Percentiles rank a stretch among this genome's conserved stretches.
These are phyloP conservation scores for Candida anglica DNA, from an alignment of 805 yeast species.

Conservation along the genomic window DNA sequence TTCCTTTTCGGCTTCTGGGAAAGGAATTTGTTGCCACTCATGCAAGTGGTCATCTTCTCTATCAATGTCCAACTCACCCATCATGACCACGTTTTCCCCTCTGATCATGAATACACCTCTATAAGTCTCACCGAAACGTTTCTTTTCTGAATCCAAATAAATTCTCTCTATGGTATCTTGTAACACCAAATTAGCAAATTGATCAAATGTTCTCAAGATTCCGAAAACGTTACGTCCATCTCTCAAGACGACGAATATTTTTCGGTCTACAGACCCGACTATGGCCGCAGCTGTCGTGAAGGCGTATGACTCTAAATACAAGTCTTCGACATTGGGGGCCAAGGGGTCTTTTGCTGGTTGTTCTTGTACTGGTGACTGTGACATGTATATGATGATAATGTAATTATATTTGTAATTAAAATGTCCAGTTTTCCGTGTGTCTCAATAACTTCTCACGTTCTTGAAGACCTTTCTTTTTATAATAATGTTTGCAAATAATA, in stretches of 20 bases:
- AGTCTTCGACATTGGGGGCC: slow-evolving; percentile 43
- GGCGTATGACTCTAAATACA: slow-evolving; percentile 74
- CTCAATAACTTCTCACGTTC: too few relatives aligned
- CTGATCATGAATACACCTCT: slow-evolving; percentile 85
- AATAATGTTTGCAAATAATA: too few relatives aligned
- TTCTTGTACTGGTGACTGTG: slow-evolving; percentile 6
- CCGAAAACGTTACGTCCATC: slow-evolving; percentile 91
- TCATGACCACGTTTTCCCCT: slow-evolving; percentile 92
- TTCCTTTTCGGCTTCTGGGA: slow-evolving; percentile 53
- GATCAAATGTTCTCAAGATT: slow-evolving; percentile 90
- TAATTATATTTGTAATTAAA: background rate
- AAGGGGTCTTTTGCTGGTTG: slow-evolving; percentile 10
- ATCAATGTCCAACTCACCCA: slow-evolving; percentile 92
- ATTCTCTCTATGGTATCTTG: slow-evolving; percentile 90
- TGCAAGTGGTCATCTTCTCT: slow-evolving; percentile 69
- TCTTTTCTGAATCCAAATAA: slow-evolving; percentile 43
- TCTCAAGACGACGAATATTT: slow-evolving; percentile 78
- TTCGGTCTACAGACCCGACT: slow-evolving; percentile 79
- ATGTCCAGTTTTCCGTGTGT: too few relatives aligned
- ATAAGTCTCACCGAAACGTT: slow-evolving; percentile 66
- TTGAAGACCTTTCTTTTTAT: too few relatives aligned
- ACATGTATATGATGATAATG: background rate
- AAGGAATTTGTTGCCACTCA: slow-evolving; percentile 54
- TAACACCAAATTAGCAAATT: slow-evolving; percentile 85
- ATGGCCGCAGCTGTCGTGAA: slow-evolving; percentile 90